phyloP scores from a whole-genome alignment of 1,284 basidiomycete genomes.

The Ceratobasidium sp. region DNA sequence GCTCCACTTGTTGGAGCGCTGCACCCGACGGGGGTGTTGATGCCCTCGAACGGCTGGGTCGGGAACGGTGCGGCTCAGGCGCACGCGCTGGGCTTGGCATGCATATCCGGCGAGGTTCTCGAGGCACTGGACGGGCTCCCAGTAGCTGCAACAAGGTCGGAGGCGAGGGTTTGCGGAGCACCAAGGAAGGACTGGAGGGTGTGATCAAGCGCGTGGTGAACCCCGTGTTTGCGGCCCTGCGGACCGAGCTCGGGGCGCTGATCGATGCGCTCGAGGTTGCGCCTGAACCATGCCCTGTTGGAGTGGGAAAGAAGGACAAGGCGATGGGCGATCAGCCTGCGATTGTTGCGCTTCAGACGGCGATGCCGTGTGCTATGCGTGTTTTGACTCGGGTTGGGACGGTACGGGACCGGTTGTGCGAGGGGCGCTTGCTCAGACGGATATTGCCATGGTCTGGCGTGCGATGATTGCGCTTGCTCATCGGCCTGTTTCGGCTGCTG shows the following conservation, averaged over 20 bases:
- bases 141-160: conserved; percentile 56
- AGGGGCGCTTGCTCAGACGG: conserved; percentile 65
- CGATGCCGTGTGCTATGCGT: conserved; percentile 67
- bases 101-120: conserved; percentile 73
- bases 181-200: conserved; percentile 71
- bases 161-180: conserved; percentile 56
- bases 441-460: conserved; percentile 75
- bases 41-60: conserved; percentile 51
- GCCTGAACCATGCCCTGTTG: conserved; percentile 32
- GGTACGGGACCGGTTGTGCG: conserved; percentile 59
- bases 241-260: conserved; percentile 64
- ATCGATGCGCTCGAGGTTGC: conserved; percentile 66
- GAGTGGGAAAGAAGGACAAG: conserved; percentile 51
- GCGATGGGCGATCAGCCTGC: conserved; percentile 59
- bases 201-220: conserved; percentile 69
- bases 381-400: conserved; percentile 63
- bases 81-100: conserved; percentile 70
- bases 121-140: conserved; percentile 69
- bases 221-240: conserved; percentile 67
- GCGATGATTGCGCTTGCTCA: conserved; percentile 71
- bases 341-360: conserved; percentile 61
- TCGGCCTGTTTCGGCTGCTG: conserved; percentile 53
- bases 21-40: conserved; percentile 53
- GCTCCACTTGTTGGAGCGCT: conserved; percentile 64
- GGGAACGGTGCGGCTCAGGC: conserved; percentile 57